Conservation (phyloP, 495 filamentous ascomycete species). For the Mytilinidion resinicola region DNA sequence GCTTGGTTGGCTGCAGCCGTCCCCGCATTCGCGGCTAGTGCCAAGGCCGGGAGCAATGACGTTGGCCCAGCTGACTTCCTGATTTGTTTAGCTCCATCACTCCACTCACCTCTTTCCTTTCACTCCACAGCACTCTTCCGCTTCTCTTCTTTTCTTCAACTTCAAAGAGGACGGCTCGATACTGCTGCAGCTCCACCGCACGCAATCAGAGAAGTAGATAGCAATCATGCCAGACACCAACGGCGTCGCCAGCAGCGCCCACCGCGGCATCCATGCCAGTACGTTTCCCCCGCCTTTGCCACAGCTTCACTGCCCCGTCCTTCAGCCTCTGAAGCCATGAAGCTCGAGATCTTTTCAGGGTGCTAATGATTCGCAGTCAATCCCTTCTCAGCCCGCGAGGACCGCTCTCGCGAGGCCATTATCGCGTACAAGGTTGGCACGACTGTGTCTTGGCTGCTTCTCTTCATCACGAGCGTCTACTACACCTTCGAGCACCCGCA, state of each 20-base stretch:
- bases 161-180: neutral
- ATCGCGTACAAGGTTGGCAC: conserved; percentile 61
- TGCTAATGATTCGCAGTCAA: conserved; percentile 27
- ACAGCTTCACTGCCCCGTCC: neutral
- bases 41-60: neutral
- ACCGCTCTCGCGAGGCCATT: conserved; percentile 26
- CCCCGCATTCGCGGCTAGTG: neutral
- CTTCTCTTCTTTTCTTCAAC: neutral
- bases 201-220: neutral
- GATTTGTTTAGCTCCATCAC: neutral
- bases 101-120: neutral
- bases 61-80: neutral
- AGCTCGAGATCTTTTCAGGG: neutral
- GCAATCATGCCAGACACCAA: neutral
- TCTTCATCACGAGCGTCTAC: conserved; percentile 60
- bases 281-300: neutral
- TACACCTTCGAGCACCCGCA: conserved; percentile 58
- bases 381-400: conserved; percentile 29
- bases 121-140: neutral
- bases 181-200: neutral
- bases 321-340: neutral
- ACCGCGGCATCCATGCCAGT: neutral
- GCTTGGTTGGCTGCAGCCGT: neutral
- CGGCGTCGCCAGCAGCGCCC: neutral
- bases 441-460: conserved; percentile 62